A percentile compares a stretch with the other conserved stretches of the same genome.
Evolutionary conservation across 2,329 filamentous ascomycete genomes (phyloP).

Genomic region (Talaromyces sp.): DNA sequence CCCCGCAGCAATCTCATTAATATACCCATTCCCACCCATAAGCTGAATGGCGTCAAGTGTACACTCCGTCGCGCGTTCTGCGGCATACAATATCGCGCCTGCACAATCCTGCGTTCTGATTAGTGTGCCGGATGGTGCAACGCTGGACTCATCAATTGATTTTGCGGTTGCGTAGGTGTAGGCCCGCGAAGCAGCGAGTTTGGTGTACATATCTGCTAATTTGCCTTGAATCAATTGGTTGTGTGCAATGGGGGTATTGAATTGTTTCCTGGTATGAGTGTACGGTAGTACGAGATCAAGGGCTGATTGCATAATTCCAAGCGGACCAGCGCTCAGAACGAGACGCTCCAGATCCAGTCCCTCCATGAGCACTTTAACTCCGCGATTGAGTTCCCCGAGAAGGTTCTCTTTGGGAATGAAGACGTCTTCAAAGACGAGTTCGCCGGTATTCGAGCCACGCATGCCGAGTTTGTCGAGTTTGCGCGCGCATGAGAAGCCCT

Average conservation of each 20-base stretch:
- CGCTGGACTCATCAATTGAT: conserved; percentile 70
- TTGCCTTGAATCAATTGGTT: conserved; percentile 93
- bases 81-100: conserved; percentile 87
- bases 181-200: conserved; percentile 74
- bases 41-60: conserved; percentile 75
- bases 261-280: conserved; percentile 84
- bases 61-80: conserved; percentile 46
- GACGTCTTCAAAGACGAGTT: conserved; percentile 84
- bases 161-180: conserved; percentile 85
- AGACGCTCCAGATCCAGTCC: conserved; percentile 91
- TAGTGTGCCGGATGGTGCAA: conserved; percentile 28
- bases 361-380: conserved; percentile 91
- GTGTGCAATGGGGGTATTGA: conserved; percentile 78
- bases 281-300: conserved; percentile 86
- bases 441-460: conserved; percentile 94
- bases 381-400: conserved; percentile 74
- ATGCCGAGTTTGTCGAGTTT: conserved; percentile 99
- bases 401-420: conserved; percentile 83
- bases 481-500: conserved; percentile 79
- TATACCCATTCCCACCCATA: conserved; percentile 91
- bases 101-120: conserved; percentile 90
- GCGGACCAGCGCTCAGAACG: conserved; percentile 82
- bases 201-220: conserved; percentile 96
- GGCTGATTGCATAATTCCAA: conserved; percentile 88
- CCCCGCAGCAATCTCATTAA: conserved; percentile 91